Conservation (phyloP, 306 rosid genomes). For the Amphicarpaea edgeworthii region DNA sequence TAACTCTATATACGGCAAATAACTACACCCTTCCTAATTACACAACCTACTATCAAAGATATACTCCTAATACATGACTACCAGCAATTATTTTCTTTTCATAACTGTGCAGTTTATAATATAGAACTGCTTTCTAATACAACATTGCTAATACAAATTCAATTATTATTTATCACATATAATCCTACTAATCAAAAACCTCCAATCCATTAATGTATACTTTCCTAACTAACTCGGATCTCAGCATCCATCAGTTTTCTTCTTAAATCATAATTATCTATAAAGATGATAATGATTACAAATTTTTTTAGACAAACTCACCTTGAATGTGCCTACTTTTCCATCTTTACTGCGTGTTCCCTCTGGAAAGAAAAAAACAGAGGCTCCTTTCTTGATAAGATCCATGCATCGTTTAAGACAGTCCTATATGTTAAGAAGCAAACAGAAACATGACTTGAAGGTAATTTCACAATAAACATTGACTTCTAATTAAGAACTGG, state of each 20-base stretch:
- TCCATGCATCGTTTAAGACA: constrained; percentile 86
- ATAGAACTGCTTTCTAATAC: too few relatives aligned
- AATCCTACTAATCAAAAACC: too few relatives aligned
- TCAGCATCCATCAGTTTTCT: not conserved
- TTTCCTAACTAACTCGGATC: not conserved
- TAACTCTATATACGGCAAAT: too few relatives aligned
- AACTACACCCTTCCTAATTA: too few relatives aligned
- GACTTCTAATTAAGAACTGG: constrained; percentile 33
- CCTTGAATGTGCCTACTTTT: constrained; percentile 86
- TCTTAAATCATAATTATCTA: constrained; percentile 30
- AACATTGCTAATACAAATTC: too few relatives aligned
- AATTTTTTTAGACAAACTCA: constrained; percentile 46
- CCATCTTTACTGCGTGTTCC: constrained; percentile 96
- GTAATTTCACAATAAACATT: constrained; percentile 16
- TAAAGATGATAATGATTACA: constrained; percentile 37
- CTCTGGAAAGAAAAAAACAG: constrained; percentile 95
- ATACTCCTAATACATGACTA: too few relatives aligned
- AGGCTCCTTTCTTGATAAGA: constrained; percentile 81
- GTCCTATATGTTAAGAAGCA: constrained; percentile 62
- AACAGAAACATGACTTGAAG: constrained; percentile 25
- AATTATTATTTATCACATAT: too few relatives aligned
- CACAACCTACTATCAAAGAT: too few relatives aligned
- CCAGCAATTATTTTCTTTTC: too few relatives aligned
- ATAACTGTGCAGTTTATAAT: too few relatives aligned
- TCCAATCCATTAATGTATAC: too few relatives aligned